These are phyloP conservation scores for Rutstroemia sp. DNA, from an alignment of 2,329 filamentous ascomycete species.

Conservation along the genomic window DNA sequence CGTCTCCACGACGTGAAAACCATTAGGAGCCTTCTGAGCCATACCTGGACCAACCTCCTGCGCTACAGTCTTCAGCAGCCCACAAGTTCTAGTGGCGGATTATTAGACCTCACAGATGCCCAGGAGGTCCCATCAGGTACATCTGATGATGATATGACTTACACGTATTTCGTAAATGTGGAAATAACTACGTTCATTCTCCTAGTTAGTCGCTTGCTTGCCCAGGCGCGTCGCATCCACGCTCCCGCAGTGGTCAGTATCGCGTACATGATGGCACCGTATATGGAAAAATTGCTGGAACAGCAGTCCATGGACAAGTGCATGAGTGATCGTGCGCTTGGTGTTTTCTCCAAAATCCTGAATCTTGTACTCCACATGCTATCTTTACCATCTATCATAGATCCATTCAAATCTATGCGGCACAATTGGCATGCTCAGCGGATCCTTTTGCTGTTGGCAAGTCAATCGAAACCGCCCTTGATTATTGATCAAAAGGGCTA, in stretches of 20 bases:
- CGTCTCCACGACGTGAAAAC: conserved; percentile 16
- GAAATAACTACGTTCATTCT: conserved; percentile 3
- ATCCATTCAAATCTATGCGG: conserved; percentile 33
- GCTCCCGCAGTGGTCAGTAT: conserved; percentile 23
- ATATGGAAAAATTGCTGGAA: conserved; percentile 11
- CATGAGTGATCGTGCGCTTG: conserved; percentile 10
- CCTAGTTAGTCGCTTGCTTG: conserved; percentile 17
- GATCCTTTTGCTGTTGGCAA: conserved; percentile 44
- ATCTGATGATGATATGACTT: background rate
- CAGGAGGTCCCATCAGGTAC: too few relatives aligned
- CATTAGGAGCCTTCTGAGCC: conserved; percentile 13
- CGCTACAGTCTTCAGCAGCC: background rate
- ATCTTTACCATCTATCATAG: conserved; percentile 28
- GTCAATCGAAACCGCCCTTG: conserved; percentile 40
- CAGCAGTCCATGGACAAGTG: background rate
- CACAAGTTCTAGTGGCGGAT: background rate
- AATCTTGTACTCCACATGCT: conserved; percentile 36
- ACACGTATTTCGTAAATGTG: background rate
- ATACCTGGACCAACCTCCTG: conserved; percentile 8
- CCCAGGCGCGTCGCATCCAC: conserved; percentile 24
- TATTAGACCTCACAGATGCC: background rate
- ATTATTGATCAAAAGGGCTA: conserved; percentile 46
- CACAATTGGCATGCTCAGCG: conserved; percentile 53
- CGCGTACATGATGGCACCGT: conserved; percentile 19
- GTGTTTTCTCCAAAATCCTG: conserved; percentile 30